Percentiles rank a stretch among this genome's conserved stretches.
phyloP scores from a whole-genome alignment of 2,329 filamentous ascomycete genomes.

The Aureobasidium sp. region DNA sequence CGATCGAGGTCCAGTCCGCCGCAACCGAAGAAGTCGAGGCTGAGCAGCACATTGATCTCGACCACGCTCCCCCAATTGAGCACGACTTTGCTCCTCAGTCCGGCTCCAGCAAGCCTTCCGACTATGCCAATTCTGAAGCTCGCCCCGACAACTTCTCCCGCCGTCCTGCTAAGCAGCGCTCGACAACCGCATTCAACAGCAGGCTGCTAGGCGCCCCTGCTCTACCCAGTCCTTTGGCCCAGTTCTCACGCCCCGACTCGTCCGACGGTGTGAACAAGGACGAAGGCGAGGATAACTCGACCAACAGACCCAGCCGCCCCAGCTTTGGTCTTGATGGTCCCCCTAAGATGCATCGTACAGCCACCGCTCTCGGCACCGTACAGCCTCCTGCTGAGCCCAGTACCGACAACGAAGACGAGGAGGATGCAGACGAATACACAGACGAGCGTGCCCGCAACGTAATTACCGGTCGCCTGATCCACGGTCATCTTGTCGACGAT shows the following conservation, averaged over 20 bases:
- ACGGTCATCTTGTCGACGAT: slow-evolving; percentile 93
- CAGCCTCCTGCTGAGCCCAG: slow-evolving; percentile 21
- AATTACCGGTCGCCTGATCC: slow-evolving; percentile 81
- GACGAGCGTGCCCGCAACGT: slow-evolving; percentile 70
- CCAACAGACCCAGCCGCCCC: neutral
- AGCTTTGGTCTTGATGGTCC: neutral
- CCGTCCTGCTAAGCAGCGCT: slow-evolving; percentile 18
- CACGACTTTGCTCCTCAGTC: slow-evolving; percentile 24
- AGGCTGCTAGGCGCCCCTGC: slow-evolving; percentile 24
- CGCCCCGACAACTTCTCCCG: slow-evolving; percentile 1
- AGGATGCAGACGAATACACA: slow-evolving; percentile 24
- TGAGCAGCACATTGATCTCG: slow-evolving; percentile 25
- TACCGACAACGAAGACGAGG: slow-evolving; percentile 29
- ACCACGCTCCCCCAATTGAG: slow-evolving; percentile 20
- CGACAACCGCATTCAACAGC: slow-evolving; percentile 20
- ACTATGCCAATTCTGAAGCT: slow-evolving; percentile 7
- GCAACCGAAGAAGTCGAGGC: slow-evolving; percentile 22
- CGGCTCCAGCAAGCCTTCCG: slow-evolving; percentile 14
- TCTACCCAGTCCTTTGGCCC: slow-evolving; percentile 27
- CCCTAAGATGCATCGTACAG: slow-evolving; percentile 19
- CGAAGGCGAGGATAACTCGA: neutral
- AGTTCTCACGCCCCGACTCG: slow-evolving; percentile 27
- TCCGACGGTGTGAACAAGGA: slow-evolving; percentile 13
- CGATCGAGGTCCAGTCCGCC: slow-evolving; percentile 14
- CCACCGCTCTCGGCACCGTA: slow-evolving; percentile 25